phyloP scores from a whole-genome alignment of 1,284 basidiomycete genomes.

The Violaceomyces palustris region DNA sequence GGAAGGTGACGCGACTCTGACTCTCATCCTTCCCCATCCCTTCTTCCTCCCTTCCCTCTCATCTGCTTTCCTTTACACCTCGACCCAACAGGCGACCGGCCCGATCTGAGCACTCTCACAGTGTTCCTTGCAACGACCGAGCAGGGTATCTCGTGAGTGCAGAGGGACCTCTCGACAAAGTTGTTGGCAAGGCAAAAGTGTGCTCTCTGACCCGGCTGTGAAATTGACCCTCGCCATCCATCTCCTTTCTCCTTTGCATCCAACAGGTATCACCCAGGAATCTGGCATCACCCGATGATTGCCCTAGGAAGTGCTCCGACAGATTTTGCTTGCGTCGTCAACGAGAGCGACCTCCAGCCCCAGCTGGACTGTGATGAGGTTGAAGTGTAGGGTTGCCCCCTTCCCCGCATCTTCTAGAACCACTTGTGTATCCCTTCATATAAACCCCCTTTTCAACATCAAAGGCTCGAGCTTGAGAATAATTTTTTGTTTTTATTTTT shows the following conservation, averaged over 20 bases:
- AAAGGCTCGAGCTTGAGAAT: too few species aligned
- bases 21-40: too few species aligned
- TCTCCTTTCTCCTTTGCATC: not conserved
- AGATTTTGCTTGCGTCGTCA: slow-evolving; percentile 47
- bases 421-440: too few species aligned
- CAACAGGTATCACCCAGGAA: slow-evolving; percentile 37
- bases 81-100: slow-evolving; percentile 30
- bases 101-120: slow-evolving; percentile 35
- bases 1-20: too few species aligned
- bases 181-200: too few species aligned
- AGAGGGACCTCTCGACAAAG: too few species aligned
- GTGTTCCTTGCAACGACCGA: slow-evolving; percentile 33
- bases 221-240: not conserved
- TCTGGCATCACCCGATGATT: slow-evolving; percentile 48
- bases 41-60: not conserved
- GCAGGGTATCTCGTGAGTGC: slow-evolving; percentile 34
- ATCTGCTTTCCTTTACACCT: not conserved
- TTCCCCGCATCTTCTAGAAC: too few species aligned
- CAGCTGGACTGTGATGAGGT: slow-evolving; percentile 37
- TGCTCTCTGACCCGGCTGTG: not conserved
- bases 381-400: too few species aligned
- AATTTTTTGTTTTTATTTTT: too few species aligned
- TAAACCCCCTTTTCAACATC: too few species aligned
- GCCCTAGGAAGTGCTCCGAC: slow-evolving; percentile 29
- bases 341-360: slow-evolving; percentile 26